phyloP scores from a whole-genome alignment of 495 filamentous ascomycete species.

The Penicillium bialowiezense region DNA sequence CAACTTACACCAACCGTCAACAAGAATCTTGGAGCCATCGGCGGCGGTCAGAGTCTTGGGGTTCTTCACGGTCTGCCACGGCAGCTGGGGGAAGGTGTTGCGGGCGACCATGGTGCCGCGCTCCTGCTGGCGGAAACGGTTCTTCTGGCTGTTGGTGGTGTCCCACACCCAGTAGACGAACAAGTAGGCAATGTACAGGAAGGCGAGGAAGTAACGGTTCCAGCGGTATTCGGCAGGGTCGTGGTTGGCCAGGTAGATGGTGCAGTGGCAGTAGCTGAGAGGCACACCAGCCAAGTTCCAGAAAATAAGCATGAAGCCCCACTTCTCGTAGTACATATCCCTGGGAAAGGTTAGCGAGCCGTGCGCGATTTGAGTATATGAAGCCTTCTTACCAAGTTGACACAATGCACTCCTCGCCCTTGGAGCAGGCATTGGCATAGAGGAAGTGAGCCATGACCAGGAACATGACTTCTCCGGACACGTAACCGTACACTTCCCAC shows the following conservation, averaged over 20 bases:
- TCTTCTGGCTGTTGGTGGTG: slow-evolving; percentile 90
- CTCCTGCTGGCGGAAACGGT: slow-evolving; percentile 82
- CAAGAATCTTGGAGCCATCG: slow-evolving; percentile 76
- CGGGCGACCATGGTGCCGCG: slow-evolving; percentile 69
- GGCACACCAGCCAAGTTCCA: slow-evolving; percentile 98
- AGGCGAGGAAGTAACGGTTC: slow-evolving; percentile 62
- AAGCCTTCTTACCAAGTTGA: slow-evolving; percentile 69
- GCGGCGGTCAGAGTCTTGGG: slow-evolving; percentile 79
- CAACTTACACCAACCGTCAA: slow-evolving; percentile 82
- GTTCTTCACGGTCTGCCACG: slow-evolving; percentile 84
- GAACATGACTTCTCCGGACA: slow-evolving; percentile 85
- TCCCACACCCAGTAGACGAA: slow-evolving; percentile 94
- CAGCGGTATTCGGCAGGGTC: slow-evolving; percentile 77
- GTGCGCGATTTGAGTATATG: background rate
- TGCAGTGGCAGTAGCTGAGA: slow-evolving; percentile 95
- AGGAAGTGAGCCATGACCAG: slow-evolving; percentile 90
- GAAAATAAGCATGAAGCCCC: slow-evolving; percentile 99
- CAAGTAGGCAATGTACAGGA: slow-evolving; percentile 71
- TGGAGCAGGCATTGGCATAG: slow-evolving; percentile 94
- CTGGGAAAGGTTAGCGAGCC: slow-evolving; percentile 23
- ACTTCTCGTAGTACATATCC: slow-evolving; percentile 99
- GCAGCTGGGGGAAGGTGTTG: slow-evolving; percentile 88
- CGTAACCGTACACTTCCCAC: slow-evolving; percentile 86
- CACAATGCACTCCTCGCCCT: slow-evolving; percentile 92
- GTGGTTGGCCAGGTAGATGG: slow-evolving; percentile 89